Base-by-base conservation (phyloP, 441 rosid species). In the Hura crepitans region DNA sequence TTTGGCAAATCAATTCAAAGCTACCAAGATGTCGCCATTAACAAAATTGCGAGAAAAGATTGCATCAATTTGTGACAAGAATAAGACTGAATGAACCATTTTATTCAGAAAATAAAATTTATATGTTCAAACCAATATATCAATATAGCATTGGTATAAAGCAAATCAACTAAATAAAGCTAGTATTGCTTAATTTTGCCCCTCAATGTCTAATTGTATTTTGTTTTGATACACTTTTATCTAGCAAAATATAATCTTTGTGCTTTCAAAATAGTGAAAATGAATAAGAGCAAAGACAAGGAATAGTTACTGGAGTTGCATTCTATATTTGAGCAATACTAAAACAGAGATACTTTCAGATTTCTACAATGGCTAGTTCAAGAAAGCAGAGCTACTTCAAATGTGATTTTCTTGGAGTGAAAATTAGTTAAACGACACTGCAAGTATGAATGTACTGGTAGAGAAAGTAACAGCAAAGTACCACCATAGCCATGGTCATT, bases 1-100 rank as follows among this genome's bases (percentile, higher is more conserved):
- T 80, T 81, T 86, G 85, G 75, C 86, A 80, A 59, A 93, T 85
- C 55, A 83, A 75, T 72, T 82, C 82, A 73, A 81, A 81, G 79
- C 98, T 93, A 83, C 78, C n/a, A 82, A 77, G 60, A 65, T 62
- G 77, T 51, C 49, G 10, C 17, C 47, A 57, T 64, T 74, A 37
- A n/a, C n/a, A n/a, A 20, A 27, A 57, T 45, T 47, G 12, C 13
- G 12, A 18, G 53, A 46, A 65, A n/a, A 61, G 2, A 31, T n/a
- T 49, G 3, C 28, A 45, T 22, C 42, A 25, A 23, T 37, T 14
- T 57, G 20, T n/a, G 17, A 27, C 55, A 64, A 23, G 25, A 58
- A 23, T 43, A 51, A 28, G 27, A 12, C 28, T 18, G 65, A 25
- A 12, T 61, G 13, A 14, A 3, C 11, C 22, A 14, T 27, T 15